A percentile compares a stretch with the other conserved stretches of the same genome.
These are phyloP conservation scores for Kurtzmaniella quercitrusa DNA, from an alignment of 1,139 yeast genomes.

Conservation along the genomic window DNA sequence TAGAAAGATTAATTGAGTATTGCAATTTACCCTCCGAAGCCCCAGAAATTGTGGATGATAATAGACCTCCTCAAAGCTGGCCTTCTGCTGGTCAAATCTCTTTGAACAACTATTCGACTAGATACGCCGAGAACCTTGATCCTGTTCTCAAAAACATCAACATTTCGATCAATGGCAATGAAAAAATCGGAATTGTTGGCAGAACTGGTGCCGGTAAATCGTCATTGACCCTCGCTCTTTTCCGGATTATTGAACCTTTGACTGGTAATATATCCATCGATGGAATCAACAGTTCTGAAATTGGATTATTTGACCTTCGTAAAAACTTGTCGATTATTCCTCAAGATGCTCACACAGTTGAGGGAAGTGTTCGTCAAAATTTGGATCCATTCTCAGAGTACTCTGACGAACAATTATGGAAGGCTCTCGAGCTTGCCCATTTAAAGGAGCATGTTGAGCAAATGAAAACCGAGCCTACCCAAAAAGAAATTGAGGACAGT, in stretches of 20 bases:
- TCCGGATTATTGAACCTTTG: constrained; percentile 26
- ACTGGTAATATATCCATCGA: constrained; percentile 25
- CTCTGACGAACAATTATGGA: constrained; percentile 24
- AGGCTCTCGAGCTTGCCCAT: constrained; percentile 24
- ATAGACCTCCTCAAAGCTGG: constrained; percentile 21
- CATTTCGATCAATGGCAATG: constrained; percentile 19
- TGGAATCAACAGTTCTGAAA: constrained; percentile 18
- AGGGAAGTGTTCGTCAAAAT: constrained; percentile 26
- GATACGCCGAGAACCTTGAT: constrained; percentile 24
- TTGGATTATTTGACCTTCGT: constrained; percentile 26
- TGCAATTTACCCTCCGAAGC: constrained; percentile 23
- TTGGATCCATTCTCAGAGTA: constrained; percentile 24
- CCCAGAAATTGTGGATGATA: constrained; percentile 18
- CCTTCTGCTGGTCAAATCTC: constrained; percentile 21
- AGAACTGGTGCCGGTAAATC: constrained; percentile 32
- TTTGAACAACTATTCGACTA: constrained; percentile 21
- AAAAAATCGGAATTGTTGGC: constrained; percentile 29
- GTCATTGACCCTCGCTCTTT: constrained; percentile 25
- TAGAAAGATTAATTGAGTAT: constrained; percentile 26
- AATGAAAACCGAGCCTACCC: constrained; percentile 23
- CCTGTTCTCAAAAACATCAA: constrained; percentile 22
- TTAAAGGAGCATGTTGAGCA: constrained; percentile 23
- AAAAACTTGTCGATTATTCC: constrained; percentile 26
- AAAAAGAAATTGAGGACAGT: constrained; percentile 13
- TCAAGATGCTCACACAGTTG: constrained; percentile 27